Percentiles rank a stretch among this genome's conserved stretches.
Conservation (phyloP, 2,329 filamentous ascomycete species). For the Furcasterigmium sp. region DNA sequence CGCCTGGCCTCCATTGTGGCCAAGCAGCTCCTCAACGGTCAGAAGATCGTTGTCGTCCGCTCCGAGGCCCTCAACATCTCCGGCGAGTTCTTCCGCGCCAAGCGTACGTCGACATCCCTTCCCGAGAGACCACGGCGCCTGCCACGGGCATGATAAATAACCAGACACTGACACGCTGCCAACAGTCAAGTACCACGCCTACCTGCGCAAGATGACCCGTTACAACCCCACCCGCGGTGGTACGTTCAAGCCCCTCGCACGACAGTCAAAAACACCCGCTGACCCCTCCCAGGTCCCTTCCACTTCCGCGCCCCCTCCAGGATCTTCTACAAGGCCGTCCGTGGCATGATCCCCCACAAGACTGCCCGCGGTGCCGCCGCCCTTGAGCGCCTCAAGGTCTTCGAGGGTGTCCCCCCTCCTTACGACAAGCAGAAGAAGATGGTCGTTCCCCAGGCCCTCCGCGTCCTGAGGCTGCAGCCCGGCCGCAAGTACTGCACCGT, state of each 20-base stretch:
- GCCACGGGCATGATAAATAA: too few relatives aligned
- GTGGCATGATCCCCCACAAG: constrained; percentile 99
- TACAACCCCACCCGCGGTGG: constrained; percentile 99
- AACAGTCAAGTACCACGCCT: constrained; percentile 99
- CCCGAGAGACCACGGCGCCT: constrained; percentile 36
- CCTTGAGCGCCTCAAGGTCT: constrained; percentile 98
- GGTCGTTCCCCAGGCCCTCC: constrained; percentile 96
- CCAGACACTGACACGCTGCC: background rate
- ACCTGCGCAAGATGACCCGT: constrained; percentile 99
- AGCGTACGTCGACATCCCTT: constrained; percentile 71
- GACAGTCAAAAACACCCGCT: constrained; percentile 15
- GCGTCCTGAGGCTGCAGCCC: constrained; percentile 94
- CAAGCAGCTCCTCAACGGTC: constrained; percentile 97
- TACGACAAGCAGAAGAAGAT: constrained; percentile 99
- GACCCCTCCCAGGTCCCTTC: constrained; percentile 72
- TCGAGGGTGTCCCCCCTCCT: constrained; percentile 97
- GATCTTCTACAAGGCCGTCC: constrained; percentile 99
- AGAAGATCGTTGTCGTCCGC: constrained; percentile 99
- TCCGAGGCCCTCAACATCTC: constrained; percentile 99
- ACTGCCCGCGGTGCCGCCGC: constrained; percentile 94
- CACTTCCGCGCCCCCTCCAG: constrained; percentile 98
- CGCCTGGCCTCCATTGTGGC: constrained; percentile 96
- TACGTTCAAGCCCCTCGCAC: constrained; percentile 43
- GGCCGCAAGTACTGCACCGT: constrained; percentile 99
- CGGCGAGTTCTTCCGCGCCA: constrained; percentile 99